Percentiles rank a stretch among this genome's conserved stretches.
Conservation (phyloP, 2,329 filamentous ascomycete genomes). For the Alternaria infectoria region DNA sequence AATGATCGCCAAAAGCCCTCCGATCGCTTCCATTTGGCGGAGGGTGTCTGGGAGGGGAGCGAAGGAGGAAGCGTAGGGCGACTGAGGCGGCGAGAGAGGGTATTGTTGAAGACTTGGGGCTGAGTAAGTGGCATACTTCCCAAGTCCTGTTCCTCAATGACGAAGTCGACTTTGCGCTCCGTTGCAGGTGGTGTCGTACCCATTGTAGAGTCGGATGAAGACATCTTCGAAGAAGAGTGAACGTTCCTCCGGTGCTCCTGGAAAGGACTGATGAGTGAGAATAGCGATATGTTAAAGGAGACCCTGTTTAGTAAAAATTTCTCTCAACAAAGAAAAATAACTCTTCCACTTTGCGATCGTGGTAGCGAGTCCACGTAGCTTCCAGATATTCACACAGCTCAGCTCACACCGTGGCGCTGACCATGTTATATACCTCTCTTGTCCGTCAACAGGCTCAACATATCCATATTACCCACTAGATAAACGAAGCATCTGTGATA, state of each 20-base stretch:
- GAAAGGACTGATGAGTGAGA: background rate
- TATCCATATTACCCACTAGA: background rate
- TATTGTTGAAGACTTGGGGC: background rate
- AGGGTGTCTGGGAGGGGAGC: slow-evolving; percentile 3
- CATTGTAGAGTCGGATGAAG: background rate
- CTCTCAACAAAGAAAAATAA: background rate
- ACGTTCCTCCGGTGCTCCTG: background rate
- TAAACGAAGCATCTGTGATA: background rate
- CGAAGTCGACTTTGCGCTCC: background rate
- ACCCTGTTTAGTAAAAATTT: background rate
- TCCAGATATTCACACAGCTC: background rate
- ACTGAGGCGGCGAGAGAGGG: background rate
- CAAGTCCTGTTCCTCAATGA: background rate
- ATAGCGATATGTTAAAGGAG: background rate
- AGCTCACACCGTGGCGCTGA: background rate
- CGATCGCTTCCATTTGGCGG: slow-evolving; percentile 20
- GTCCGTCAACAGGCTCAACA: background rate
- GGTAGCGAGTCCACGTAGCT: background rate
- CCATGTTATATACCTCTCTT: background rate
- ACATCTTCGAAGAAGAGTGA: background rate
- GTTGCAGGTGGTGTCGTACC: background rate
- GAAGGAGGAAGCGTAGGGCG: slow-evolving; percentile 9
- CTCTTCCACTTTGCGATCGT: background rate
- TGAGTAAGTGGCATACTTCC: background rate
- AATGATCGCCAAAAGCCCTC: slow-evolving; percentile 42